Percentiles rank a stretch among this genome's conserved stretches.
Conservation (phyloP, 2,329 filamentous ascomycete genomes). For the Xylaria sp. region DNA sequence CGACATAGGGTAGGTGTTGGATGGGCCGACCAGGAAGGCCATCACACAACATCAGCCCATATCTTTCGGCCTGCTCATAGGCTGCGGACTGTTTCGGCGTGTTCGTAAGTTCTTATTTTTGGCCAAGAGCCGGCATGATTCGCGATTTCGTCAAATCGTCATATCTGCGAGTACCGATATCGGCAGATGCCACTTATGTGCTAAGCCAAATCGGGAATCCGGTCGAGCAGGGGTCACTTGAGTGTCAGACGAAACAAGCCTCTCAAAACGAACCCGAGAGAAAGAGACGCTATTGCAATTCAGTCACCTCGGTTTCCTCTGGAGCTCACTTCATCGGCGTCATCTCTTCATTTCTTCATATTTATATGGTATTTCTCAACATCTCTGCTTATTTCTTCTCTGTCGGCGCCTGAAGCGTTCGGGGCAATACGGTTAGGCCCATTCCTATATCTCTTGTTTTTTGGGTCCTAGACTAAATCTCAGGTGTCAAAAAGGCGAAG, state of each 20-base stretch:
- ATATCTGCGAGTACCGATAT: slow-evolving; percentile 5
- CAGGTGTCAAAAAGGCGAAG: neutral
- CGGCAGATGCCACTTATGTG: neutral
- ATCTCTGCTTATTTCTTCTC: neutral
- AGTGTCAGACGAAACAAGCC: neutral
- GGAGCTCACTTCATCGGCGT: neutral
- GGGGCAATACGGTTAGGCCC: neutral
- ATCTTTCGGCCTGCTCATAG: neutral
- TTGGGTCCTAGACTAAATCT: neutral
- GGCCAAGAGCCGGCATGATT: neutral
- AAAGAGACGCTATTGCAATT: neutral
- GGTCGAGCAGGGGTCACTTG: neutral
- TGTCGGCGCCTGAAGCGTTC: neutral
- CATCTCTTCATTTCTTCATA: neutral
- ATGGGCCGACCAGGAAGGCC: neutral
- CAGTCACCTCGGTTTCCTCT: slow-evolving; percentile 8
- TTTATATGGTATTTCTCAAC: neutral
- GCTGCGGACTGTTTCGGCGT: neutral
- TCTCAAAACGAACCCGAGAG: neutral
- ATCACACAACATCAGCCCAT: neutral
- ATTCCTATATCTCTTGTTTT: neutral
- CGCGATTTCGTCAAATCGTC: neutral
- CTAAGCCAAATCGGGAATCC: slow-evolving; percentile 10
- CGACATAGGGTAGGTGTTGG: neutral
- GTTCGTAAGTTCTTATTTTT: neutral